Evolutionary conservation across 495 filamentous ascomycete genomes (phyloP).

Genomic region (Aspergillus egyptiacus): DNA sequence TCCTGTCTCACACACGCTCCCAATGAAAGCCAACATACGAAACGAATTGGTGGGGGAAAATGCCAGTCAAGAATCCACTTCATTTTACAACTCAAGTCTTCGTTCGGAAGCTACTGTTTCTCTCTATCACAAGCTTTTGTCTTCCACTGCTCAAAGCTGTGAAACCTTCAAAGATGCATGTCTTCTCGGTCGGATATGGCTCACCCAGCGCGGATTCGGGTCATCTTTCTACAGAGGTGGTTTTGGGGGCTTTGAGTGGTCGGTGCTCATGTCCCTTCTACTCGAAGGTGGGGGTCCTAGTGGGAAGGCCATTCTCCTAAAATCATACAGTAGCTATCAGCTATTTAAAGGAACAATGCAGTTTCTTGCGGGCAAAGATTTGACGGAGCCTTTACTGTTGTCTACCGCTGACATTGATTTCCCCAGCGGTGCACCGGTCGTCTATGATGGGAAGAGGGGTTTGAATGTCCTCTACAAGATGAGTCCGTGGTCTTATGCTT

Average conservation of each 20-base stretch:
- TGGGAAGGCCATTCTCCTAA: slow-evolving; percentile 63
- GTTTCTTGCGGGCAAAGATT: slow-evolving; percentile 66
- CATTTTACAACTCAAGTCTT: slow-evolving; percentile 85
- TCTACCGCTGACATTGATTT: slow-evolving; percentile 29
- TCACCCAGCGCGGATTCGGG: slow-evolving; percentile 78
- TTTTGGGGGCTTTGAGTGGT: slow-evolving; percentile 93
- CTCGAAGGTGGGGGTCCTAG: slow-evolving; percentile 67
- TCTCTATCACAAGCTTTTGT: slow-evolving; percentile 65
- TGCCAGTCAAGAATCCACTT: slow-evolving; percentile 49
- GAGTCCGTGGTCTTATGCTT: slow-evolving; percentile 73
- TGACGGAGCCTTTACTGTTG: slow-evolving; percentile 60
- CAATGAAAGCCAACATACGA: slow-evolving; percentile 66
- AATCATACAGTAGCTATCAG: slow-evolving; percentile 83
- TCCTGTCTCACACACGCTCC: slow-evolving; percentile 57
- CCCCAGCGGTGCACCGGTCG: slow-evolving; percentile 35
- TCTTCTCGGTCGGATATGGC: slow-evolving; percentile 79
- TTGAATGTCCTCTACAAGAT: slow-evolving; percentile 90
- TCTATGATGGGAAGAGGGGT: slow-evolving; percentile 61
- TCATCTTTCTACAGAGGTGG: slow-evolving; percentile 65
- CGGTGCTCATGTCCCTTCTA: slow-evolving; percentile 67
- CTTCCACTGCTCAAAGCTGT: slow-evolving; percentile 59
- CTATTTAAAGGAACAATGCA: slow-evolving; percentile 89
- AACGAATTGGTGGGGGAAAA: slow-evolving; percentile 30
- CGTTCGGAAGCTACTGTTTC: slow-evolving; percentile 68
- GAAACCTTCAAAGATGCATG: slow-evolving; percentile 74